Evolutionary conservation across 768 basidiomycete genomes (phyloP), one percentile per base, ranked within the genome.

Genomic region (Kwoniella sp.): DNA sequence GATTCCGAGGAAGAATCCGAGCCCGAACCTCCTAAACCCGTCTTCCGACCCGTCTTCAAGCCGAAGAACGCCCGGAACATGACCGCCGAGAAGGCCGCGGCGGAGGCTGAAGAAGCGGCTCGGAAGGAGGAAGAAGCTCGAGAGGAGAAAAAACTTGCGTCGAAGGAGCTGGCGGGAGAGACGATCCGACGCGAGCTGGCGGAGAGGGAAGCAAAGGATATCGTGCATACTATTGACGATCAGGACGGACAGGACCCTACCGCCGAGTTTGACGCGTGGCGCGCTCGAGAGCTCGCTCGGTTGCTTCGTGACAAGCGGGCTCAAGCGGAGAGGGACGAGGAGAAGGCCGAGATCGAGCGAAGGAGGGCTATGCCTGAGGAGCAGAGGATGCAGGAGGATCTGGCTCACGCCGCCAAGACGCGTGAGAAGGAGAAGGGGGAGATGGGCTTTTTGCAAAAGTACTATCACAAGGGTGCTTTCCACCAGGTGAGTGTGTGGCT

Each of bases 391-490:
- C 85, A 84, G 73, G 95, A 99, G 73, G 95, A 99, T 73, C 68
- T 92, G 55, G 91, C 88, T 71, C 83, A 79, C 34, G 92, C 91
- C 2, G 80, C 89, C 52, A 84, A 87, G 71, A 76, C 81, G 27
- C 80, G 95, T 50, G 88, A 88, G 47, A 93, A 92, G 75, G 60
- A 62, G 29, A 75, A 95, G 70, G 89, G 88, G 3, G 81, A 88
- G 57, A 87, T 90, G 70, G 88, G 84, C 69, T 98, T 98, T 76
- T 74, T 98, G 57, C 91, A 98, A 73, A 98, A 95, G 76, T 99
- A 95, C 73, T 98, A 90, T 84, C 95, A 99, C 78, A 96, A 93
- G 76, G 95, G 95, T 64, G 95, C 93, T 54, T 99, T 98, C 79
- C 90, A 95, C 73, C 89, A 92, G 81, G 91, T 88, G 53, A 27